A percentile compares a stretch with the other conserved stretches of the same genome.
These are phyloP conservation scores for carrot (Daucus carota) DNA, from an alignment of 129 eudicot genomes.

Conservation along the genomic window DNA sequence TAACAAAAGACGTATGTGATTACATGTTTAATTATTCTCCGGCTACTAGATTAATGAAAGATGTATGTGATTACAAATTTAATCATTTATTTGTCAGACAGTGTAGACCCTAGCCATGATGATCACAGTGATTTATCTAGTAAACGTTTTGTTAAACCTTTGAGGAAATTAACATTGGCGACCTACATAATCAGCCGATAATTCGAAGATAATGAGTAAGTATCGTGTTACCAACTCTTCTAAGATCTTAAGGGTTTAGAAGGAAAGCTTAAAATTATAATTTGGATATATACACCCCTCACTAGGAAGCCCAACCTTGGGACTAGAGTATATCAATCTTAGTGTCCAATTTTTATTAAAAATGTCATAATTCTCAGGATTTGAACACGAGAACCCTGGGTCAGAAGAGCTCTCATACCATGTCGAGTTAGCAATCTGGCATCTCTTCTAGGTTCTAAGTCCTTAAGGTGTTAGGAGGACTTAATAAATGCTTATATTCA, in stretches of 20 bases:
- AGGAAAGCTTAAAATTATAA: not conserved
- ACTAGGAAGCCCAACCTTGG: not conserved
- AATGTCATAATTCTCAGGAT: not conserved
- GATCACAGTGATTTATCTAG: not conserved
- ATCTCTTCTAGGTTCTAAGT: not conserved
- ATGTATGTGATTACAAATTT: not conserved
- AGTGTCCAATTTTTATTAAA: not conserved
- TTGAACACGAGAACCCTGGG: not conserved
- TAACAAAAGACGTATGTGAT: not conserved
- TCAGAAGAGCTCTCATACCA: not conserved
- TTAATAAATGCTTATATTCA: not conserved
- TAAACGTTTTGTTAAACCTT: not conserved
- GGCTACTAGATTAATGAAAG: not conserved
- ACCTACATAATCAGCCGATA: not conserved
- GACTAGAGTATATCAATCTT: not conserved
- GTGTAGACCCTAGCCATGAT: not conserved
- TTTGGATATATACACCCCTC: not conserved
- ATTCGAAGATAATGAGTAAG: not conserved
- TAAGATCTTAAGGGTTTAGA: not conserved
- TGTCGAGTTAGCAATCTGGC: not conserved
- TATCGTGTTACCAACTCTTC: not conserved
- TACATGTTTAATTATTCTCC: not conserved
- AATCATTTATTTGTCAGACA: not conserved
- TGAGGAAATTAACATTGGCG: not conserved
- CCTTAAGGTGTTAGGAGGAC: not conserved